Conservation (phyloP, 176 grass and related monocot genomes). For the Carex scoparia region DNA sequence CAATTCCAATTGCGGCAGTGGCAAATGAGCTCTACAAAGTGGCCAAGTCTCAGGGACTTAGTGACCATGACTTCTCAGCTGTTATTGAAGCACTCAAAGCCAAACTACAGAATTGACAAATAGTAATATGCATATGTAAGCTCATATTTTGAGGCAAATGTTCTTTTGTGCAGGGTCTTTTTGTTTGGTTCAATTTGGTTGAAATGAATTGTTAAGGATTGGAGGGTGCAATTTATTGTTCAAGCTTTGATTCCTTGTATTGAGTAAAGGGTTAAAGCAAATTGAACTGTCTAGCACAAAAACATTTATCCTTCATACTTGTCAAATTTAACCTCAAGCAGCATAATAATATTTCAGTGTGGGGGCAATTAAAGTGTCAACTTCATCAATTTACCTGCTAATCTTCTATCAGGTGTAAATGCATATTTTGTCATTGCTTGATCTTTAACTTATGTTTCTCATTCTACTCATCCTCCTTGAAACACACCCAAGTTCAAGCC, state of each 20-base stretch:
- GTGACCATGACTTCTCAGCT: conserved; percentile 72
- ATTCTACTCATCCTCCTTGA: not conserved
- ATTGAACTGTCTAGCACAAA: not conserved
- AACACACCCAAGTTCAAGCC: not conserved
- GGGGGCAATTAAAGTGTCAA: not conserved
- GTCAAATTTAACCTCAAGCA: not conserved
- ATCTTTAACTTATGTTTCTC: not conserved
- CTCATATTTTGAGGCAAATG: not conserved
- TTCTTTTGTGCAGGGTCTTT: not conserved
- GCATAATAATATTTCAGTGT: not conserved
- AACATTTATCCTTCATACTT: not conserved
- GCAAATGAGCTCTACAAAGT: conserved; percentile 88
- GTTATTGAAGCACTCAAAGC: conserved; percentile 70
- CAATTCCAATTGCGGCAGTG: conserved; percentile 71
- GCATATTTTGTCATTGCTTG: not conserved
- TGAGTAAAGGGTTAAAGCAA: not conserved
- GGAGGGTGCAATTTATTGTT: not conserved
- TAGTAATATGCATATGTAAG: conserved; percentile 5
- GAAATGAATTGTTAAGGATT: not conserved
- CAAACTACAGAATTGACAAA: conserved; percentile 30
- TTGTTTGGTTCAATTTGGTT: not conserved
- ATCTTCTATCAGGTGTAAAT: not conserved
- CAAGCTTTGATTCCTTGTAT: not conserved
- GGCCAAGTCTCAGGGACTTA: conserved; percentile 58
- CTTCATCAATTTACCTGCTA: not conserved